phyloP scores from a whole-genome alignment of 768 basidiomycete species.

The Coprinellus aureogranulatus region DNA sequence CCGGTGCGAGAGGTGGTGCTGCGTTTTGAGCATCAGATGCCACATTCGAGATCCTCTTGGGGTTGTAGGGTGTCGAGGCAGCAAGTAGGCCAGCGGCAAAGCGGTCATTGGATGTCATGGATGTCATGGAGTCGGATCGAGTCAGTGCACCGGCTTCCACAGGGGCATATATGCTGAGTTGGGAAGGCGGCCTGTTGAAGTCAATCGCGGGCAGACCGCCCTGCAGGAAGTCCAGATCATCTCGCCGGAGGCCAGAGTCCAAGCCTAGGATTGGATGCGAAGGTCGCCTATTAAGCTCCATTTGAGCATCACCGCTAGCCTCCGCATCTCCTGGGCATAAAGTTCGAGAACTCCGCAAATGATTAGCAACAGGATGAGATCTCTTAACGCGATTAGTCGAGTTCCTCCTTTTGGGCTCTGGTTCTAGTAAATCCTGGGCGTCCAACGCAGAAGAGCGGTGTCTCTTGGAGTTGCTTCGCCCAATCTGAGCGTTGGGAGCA shows the following conservation, averaged over 20 bases:
- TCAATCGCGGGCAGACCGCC: conserved; percentile 27
- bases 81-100: background rate
- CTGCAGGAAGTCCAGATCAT: conserved; percentile 19
- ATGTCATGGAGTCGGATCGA: background rate
- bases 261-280: conserved; percentile 1
- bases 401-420: conserved; percentile 2
- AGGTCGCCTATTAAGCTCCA: background rate
- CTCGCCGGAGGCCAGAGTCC: background rate
- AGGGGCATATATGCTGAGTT: conserved; percentile 24
- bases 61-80: conserved; percentile 3
- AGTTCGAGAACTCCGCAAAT: no score
- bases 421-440: background rate
- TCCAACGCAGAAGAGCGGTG: background rate
- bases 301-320: background rate
- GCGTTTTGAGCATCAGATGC: background rate
- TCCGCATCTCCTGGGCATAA: no score
- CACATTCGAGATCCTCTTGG: background rate
- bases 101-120: background rate
- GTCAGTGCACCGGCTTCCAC: conserved; percentile 16
- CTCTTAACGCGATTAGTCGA: background rate
- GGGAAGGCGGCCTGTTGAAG: conserved; percentile 43
- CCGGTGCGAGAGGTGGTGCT: background rate
- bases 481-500: background rate
- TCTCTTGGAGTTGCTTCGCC: background rate
- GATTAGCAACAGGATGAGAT: no score